Evolutionary conservation across 2,329 filamentous ascomycete species (phyloP).

Genomic region (Penicillium oxalicum): DNA sequence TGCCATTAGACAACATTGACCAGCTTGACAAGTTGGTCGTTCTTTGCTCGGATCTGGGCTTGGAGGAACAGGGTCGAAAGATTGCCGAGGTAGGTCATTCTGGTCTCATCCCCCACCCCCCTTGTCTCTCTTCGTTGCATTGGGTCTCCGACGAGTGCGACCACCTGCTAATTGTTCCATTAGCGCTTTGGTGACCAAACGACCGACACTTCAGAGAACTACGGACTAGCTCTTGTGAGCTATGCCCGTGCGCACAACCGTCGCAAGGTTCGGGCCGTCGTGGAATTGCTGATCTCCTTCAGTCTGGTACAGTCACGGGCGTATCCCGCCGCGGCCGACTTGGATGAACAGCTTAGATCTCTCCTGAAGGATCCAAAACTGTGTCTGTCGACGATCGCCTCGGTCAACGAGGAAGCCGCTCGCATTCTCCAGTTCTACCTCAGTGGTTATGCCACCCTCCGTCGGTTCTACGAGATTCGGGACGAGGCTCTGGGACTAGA

Average conservation of each 20-base stretch:
- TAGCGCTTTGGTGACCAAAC: constrained; percentile 80
- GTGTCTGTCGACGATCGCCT: constrained; percentile 65
- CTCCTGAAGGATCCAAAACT: constrained; percentile 67
- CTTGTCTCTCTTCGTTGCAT: neutral
- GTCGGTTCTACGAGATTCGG: constrained; percentile 83
- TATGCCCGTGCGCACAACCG: constrained; percentile 78
- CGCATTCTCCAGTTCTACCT: constrained; percentile 77
- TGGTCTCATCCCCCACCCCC: neutral
- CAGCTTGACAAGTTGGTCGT: constrained; percentile 77
- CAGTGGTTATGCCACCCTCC: constrained; percentile 85
- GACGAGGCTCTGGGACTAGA: constrained; percentile 54
- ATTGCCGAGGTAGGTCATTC: constrained; percentile 66
- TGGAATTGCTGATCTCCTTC: constrained; percentile 80
- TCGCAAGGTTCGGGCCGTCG: constrained; percentile 73
- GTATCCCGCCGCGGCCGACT: constrained; percentile 64
- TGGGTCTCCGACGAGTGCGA: no score
- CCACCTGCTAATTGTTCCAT: constrained; percentile 12
- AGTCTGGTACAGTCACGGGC: constrained; percentile 79
- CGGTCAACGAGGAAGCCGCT: constrained; percentile 73
- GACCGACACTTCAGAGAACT: constrained; percentile 65
- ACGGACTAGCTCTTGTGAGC: constrained; percentile 82
- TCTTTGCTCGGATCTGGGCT: constrained; percentile 69
- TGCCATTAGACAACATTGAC: constrained; percentile 64
- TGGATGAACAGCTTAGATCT: constrained; percentile 65
- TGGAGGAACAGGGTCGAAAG: constrained; percentile 70